Evolutionary conservation across 2,329 filamentous ascomycete species (phyloP), one percentile per base, ranked within the genome.

Genomic region (Xylaria sp.): DNA sequence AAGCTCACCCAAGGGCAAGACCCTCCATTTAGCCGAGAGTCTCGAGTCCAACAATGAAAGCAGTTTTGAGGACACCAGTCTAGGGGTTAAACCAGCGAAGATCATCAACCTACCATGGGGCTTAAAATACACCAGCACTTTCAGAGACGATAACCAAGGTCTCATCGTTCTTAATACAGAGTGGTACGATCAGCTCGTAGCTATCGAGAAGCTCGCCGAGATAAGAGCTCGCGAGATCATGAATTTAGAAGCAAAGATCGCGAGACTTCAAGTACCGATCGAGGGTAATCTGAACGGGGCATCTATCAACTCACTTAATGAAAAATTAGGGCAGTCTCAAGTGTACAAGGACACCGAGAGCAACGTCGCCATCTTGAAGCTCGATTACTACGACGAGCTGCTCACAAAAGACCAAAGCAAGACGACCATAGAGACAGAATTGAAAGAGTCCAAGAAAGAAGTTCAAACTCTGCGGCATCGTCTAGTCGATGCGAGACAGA

Each of bases 131-230:
- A 66, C 66, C 29, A 69, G 63, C 51, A 50, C 62, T 10, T 71
- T 60, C 54, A 47, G 70, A 32, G 70, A 71, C 27, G 65, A 71
- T 48, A 66, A 62, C 32, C 68, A 70, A 53, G 67, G 68, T 5
- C 59, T 71, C 13, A 66, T 70, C 27, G 65, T 70, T 16, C 44
- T 71, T 5, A 66, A 16, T 4, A 70, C 70, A 21, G 44, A 58
- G 3, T 71, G 51, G 53, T 70, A 66, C 29, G 70, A 71, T 27
- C 35, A 70, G n/a, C 67, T 71, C 29, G 21, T 68, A n/a, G 10
- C n/a, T 1, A 13, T 16, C 32, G 58, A 67, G 44, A 61, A 48
- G n/a, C 12, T 1, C 4, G 18, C 8, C 4, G 18, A 6, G 8
- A 27, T 16, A 8, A 37, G 42, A 21, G 21, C 1, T 25, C 16